Percentiles rank a stretch among this genome's conserved stretches.
phyloP scores from a whole-genome alignment of 257 asterid species.

The Perilla frutescens region DNA sequence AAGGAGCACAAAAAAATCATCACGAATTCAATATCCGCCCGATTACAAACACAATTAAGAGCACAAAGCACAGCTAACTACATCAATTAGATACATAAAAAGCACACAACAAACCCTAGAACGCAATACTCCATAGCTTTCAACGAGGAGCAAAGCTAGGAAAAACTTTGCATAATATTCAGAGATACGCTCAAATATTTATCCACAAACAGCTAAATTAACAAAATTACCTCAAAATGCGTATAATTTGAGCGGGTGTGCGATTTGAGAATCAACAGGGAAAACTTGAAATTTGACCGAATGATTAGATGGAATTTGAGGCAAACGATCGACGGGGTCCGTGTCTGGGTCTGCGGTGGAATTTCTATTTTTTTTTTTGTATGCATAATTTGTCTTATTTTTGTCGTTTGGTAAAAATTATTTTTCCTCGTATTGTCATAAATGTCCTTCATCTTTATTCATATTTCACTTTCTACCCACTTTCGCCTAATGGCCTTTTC shows the following conservation, averaged over 20 bases:
- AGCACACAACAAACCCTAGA: slow-evolving; percentile 19
- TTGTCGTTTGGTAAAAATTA: slow-evolving; percentile 20
- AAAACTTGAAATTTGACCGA: slow-evolving; percentile 21
- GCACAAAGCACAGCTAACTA: slow-evolving; percentile 22
- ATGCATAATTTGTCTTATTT: slow-evolving; percentile 18
- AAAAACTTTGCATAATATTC: background rate
- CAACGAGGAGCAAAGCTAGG: slow-evolving; percentile 8
- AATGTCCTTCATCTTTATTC: slow-evolving; percentile 25
- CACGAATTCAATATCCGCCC: slow-evolving; percentile 7
- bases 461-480: slow-evolving; percentile 27
- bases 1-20: slow-evolving; percentile 19
- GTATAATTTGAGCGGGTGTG: slow-evolving; percentile 27
- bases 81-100: background rate
- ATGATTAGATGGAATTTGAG: slow-evolving; percentile 36
- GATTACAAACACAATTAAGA: slow-evolving; percentile 6
- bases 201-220: slow-evolving; percentile 16
- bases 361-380: slow-evolving; percentile 19
- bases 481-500: background rate
- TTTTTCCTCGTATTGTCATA: background rate
- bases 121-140: slow-evolving; percentile 15
- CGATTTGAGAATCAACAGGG: slow-evolving; percentile 43
- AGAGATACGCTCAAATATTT: background rate
- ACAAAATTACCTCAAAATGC: slow-evolving; percentile 33
- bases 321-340: slow-evolving; percentile 40
- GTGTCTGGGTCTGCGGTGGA: slow-evolving; percentile 40